Percentiles rank a stretch among this genome's conserved stretches.
Evolutionary conservation across 768 basidiomycete genomes (phyloP).

Genomic region (Boletus vinaceobasis): DNA sequence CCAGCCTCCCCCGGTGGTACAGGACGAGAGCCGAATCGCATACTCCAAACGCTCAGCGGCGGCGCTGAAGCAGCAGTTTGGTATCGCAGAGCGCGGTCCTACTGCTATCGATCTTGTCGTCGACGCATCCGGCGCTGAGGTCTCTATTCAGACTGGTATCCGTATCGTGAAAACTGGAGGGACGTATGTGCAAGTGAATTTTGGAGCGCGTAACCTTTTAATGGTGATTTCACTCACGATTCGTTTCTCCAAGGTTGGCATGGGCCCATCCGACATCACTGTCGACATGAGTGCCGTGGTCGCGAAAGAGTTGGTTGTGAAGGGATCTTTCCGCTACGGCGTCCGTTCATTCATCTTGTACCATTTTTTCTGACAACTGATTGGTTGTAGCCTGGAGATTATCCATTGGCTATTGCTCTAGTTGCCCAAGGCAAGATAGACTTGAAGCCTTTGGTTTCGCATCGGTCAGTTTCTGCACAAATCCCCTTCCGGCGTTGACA

Average conservation of each 20-base stretch:
- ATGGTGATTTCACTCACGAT: not conserved
- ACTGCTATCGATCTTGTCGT: slow-evolving; percentile 80
- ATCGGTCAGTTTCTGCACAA: slow-evolving; percentile 49
- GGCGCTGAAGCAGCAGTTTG: slow-evolving; percentile 60
- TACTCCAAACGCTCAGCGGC: slow-evolving; percentile 74
- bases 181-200: slow-evolving; percentile 59
- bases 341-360: slow-evolving; percentile 36
- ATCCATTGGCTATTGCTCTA: slow-evolving; percentile 80
- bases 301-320: slow-evolving; percentile 75
- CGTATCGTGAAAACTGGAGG: slow-evolving; percentile 75
- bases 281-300: slow-evolving; percentile 70
- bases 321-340: slow-evolving; percentile 92
- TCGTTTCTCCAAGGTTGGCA: slow-evolving; percentile 61
- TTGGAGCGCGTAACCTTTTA: slow-evolving; percentile 1
- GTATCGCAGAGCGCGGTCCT: slow-evolving; percentile 67
- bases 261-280: slow-evolving; percentile 74
- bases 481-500: not conserved
- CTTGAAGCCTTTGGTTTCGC: slow-evolving; percentile 85
- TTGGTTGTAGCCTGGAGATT: slow-evolving; percentile 66
- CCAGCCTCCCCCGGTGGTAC: slow-evolving; percentile 54
- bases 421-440: slow-evolving; percentile 80
- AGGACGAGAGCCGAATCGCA: slow-evolving; percentile 62
- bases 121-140: slow-evolving; percentile 91
- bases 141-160: slow-evolving; percentile 84
- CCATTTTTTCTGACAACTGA: not conserved